Evolutionary conservation across 345 rosid genomes (phyloP).

Genomic region (Eucalyptus paniculata): DNA sequence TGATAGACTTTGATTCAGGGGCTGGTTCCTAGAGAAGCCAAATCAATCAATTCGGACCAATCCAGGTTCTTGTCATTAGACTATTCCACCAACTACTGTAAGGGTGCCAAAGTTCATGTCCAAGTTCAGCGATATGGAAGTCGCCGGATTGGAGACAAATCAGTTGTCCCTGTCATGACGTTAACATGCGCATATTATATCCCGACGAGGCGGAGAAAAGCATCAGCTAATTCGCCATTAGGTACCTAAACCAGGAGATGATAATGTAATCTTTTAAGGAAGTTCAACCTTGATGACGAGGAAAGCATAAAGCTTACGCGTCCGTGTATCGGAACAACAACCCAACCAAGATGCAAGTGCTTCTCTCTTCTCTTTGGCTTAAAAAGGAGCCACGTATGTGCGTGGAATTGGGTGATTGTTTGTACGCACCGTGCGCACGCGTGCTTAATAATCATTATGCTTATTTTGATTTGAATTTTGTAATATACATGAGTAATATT

Average conservation of each 20-base stretch:
- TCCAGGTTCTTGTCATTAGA: neutral
- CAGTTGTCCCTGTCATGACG: neutral
- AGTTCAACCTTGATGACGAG: neutral
- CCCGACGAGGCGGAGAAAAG: neutral
- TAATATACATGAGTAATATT: neutral
- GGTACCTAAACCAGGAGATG: neutral
- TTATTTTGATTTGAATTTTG: neutral
- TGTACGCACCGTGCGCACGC: neutral
- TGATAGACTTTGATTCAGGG: neutral
- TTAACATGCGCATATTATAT: neutral
- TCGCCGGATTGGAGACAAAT: neutral
- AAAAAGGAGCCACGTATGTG: neutral
- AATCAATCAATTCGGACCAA: neutral
- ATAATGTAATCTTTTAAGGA: neutral
- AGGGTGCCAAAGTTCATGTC: neutral
- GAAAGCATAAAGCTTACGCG: neutral
- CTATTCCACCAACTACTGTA: neutral
- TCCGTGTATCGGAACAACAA: neutral
- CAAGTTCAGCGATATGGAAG: neutral
- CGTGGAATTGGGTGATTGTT: neutral
- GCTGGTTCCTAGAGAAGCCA: neutral
- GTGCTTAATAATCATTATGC: neutral
- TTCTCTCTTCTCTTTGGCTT: neutral
- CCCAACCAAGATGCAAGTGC: neutral
- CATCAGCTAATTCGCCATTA: neutral